Base-by-base conservation (phyloP, 1,139 yeast genomes). In the Lodderomyces oxycetoniae region DNA sequence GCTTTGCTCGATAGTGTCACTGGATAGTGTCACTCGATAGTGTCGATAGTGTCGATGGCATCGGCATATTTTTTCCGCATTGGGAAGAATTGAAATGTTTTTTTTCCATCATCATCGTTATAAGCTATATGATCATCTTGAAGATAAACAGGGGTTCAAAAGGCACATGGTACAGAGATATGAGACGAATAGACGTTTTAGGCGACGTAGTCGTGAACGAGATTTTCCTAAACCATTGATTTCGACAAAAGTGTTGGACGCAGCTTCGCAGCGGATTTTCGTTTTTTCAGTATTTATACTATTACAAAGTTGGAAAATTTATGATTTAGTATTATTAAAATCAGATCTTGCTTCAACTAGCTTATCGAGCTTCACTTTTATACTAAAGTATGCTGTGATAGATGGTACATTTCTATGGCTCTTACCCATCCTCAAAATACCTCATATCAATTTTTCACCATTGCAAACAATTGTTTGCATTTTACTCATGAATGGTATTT, bases 241-340 rank as follows among this genome's bases (percentile, higher is more conserved):
- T 32, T 78, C 86, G 1, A 59, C 73, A 3, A 59, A 67, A 6
- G 57, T 78, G 1, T 54, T 89, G 20, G 95, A 88, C 46, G 75
- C 75, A n/a, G 87, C 85, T n/a, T 80, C 82, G 17, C 97, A 91
- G 55, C 62, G 96, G 43, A 57, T 77, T 31, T 69, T 84, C 36
- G 70, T 79, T 5, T 58, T 79, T 16, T 74, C 86, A 3, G 42
- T 84, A n/a, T 85, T 88, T 51, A 62, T 74, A 3, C 65, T 84
- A 32, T 66, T 89, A 14, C 96, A 89, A 55, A 76, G 87, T 16
- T 84, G 83, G 74, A 91, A 91, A 52, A 39, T 85, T 1, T 85
- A 83, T 49, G 96, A 88, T 51, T 62, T 85, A 24, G 51, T 74
- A 17, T 52, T 71, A 28, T 49, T 73, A 32, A 61, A 66, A 57